Evolutionary conservation across 1,284 basidiomycete genomes (phyloP).

Genomic region (Malassezia furfur): DNA sequence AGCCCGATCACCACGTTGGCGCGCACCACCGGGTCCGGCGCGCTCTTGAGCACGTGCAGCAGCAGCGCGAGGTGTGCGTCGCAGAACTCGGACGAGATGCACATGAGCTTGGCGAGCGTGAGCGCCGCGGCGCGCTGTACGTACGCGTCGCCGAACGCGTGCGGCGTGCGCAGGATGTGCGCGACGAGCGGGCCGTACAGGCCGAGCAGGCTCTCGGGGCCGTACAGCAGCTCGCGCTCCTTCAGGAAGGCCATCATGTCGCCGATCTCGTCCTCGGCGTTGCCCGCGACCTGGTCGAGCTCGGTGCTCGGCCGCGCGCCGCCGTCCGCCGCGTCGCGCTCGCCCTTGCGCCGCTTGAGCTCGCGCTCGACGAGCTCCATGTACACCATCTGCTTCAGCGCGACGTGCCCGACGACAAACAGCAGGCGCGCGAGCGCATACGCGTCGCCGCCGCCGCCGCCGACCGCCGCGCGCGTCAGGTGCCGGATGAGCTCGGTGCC

Average conservation of each 20-base stretch:
- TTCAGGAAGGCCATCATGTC: slow-evolving; percentile 74
- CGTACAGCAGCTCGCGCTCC: slow-evolving; percentile 80
- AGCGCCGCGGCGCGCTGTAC: slow-evolving; percentile 78
- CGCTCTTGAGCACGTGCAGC: slow-evolving; percentile 85
- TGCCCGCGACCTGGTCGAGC: slow-evolving; percentile 90
- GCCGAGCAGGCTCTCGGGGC: slow-evolving; percentile 69
- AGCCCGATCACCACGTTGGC: slow-evolving; percentile 95
- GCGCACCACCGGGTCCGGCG: slow-evolving; percentile 75
- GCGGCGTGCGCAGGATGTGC: slow-evolving; percentile 67
- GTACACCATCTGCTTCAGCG: slow-evolving; percentile 94
- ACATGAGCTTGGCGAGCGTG: slow-evolving; percentile 90
- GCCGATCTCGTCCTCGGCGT: slow-evolving; percentile 95
- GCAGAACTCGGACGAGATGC: slow-evolving; percentile 86
- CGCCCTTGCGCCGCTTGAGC: slow-evolving; percentile 90
- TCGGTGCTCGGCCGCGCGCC: slow-evolving; percentile 51
- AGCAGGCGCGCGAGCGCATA: slow-evolving; percentile 82
- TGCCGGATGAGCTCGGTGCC: slow-evolving; percentile 74
- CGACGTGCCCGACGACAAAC: slow-evolving; percentile 89
- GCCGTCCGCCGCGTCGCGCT: slow-evolving; percentile 58
- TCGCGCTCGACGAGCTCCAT: slow-evolving; percentile 94
- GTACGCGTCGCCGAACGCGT: slow-evolving; percentile 54
- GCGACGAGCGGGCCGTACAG: slow-evolving; percentile 81
- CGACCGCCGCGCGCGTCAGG: slow-evolving; percentile 65
- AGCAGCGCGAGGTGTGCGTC: slow-evolving; percentile 76
- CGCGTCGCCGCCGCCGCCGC: slow-evolving; percentile 3